phyloP scores from a whole-genome alignment of 2,329 filamentous ascomycete species.

The Scleromitrula shiraiana region DNA sequence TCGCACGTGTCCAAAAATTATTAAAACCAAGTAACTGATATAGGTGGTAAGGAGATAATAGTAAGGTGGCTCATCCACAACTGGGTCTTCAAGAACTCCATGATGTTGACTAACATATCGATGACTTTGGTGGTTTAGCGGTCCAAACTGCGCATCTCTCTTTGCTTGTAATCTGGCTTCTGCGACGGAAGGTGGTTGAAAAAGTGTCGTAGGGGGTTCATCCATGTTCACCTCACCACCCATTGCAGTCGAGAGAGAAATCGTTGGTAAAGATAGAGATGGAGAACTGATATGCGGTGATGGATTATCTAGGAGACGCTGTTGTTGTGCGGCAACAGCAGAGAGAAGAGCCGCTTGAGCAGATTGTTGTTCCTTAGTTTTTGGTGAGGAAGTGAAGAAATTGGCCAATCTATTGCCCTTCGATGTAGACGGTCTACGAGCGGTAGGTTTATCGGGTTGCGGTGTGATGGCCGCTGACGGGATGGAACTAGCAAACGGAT shows the following conservation, averaged over 20 bases:
- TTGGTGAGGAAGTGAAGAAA: slow-evolving; percentile 75
- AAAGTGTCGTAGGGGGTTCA: slow-evolving; percentile 68
- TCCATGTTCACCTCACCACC: slow-evolving; percentile 69
- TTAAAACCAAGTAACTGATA: slow-evolving; percentile 93
- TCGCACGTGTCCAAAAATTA: slow-evolving; percentile 88
- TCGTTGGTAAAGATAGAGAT: slow-evolving; percentile 75
- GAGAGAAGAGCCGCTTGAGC: slow-evolving; percentile 61
- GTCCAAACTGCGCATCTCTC: slow-evolving; percentile 85
- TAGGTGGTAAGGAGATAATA: slow-evolving; percentile 97
- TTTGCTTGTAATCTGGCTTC: slow-evolving; percentile 69
- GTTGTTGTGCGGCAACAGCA: slow-evolving; percentile 53
- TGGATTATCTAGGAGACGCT: slow-evolving; percentile 39
- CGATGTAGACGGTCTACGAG: slow-evolving; percentile 50
- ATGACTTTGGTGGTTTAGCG: slow-evolving; percentile 70
- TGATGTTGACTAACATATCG: slow-evolving; percentile 84
- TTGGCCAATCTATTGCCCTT: slow-evolving; percentile 73
- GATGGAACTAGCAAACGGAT: slow-evolving; percentile 29
- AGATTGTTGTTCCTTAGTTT: slow-evolving; percentile 58
- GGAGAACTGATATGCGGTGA: slow-evolving; percentile 61
- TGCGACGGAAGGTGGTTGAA: slow-evolving; percentile 78
- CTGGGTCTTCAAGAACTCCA: slow-evolving; percentile 67
- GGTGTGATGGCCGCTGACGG: slow-evolving; percentile 24
- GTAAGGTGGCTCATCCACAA: slow-evolving; percentile 94
- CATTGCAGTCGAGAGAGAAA: slow-evolving; percentile 81
- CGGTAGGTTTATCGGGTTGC: slow-evolving; percentile 22